Conservation (phyloP, 768 basidiomycete species). For the Suillus hirtellus region DNA sequence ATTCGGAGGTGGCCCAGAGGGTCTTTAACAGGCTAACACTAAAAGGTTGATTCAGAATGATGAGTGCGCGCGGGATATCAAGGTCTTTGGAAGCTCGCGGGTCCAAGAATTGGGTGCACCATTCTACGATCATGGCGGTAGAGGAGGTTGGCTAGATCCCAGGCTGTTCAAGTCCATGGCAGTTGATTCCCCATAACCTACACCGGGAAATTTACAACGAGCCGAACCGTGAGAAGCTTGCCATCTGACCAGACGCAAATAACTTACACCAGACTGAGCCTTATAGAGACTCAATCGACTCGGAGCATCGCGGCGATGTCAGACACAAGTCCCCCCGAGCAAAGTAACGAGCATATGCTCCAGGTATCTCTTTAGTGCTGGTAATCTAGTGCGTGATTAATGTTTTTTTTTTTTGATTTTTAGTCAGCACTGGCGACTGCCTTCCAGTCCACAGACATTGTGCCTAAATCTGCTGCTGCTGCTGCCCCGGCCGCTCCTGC, state of each 20-base stretch:
- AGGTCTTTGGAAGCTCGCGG: constrained; percentile 14
- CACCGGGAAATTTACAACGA: not conserved
- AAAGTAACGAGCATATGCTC: constrained; percentile 27
- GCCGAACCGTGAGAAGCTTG: constrained; percentile 3
- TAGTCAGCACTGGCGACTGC: constrained; percentile 29
- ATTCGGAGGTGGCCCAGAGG: constrained; percentile 54
- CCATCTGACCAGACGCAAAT: too few relatives aligned
- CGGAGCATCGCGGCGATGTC: constrained; percentile 22
- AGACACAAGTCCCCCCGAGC: constrained; percentile 25
- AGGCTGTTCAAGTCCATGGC: not conserved
- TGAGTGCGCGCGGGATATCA: constrained; percentile 49
- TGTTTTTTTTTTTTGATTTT: not conserved
- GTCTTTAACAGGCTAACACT: constrained; percentile 57
- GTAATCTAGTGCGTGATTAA: not conserved
- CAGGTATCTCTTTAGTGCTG: constrained; percentile 17
- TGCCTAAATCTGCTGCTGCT: constrained; percentile 14
- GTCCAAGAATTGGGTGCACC: constrained; percentile 27
- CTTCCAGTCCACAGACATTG: constrained; percentile 27
- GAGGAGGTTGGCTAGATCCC: not conserved
- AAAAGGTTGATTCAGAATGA: constrained; percentile 92
- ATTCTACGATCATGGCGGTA: constrained; percentile 17
- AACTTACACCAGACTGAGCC: too few relatives aligned
- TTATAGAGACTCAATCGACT: not conserved
- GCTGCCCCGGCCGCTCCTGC: constrained; percentile 6
- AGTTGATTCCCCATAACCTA: not conserved